These are phyloP conservation scores for Priceomyces carsonii DNA, from an alignment of 805 yeast species.

Conservation along the genomic window DNA sequence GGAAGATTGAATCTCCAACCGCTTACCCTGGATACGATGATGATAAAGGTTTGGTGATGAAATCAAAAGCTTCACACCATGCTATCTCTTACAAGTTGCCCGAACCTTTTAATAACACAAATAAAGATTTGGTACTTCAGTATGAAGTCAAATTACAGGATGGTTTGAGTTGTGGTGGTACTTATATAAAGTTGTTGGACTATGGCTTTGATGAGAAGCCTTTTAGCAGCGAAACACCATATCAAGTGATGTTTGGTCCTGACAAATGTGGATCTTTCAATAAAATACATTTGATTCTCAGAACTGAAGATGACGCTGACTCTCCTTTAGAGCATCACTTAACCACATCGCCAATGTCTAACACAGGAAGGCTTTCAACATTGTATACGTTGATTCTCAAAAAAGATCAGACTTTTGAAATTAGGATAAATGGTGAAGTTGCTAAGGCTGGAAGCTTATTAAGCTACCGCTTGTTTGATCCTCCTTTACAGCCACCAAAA, in stretches of 20 bases:
- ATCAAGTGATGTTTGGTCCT: conserved; percentile 92
- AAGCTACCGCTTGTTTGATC: conserved; percentile 53
- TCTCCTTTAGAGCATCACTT: conserved; percentile 70
- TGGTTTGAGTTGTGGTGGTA: conserved; percentile 84
- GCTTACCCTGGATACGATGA: conserved; percentile 58
- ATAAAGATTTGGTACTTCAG: conserved; percentile 75
- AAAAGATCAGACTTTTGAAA: conserved; percentile 68
- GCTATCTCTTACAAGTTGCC: conserved; percentile 72
- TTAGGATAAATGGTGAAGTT: conserved; percentile 78
- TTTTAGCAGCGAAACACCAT: conserved; percentile 68
- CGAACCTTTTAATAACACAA: conserved; percentile 56
- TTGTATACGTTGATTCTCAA: conserved; percentile 77
- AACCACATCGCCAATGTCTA: conserved; percentile 65
- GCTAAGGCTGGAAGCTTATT: conserved; percentile 70
- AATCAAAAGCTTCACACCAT: conserved; percentile 75
- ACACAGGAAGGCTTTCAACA: conserved; percentile 54
- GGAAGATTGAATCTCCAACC: conserved; percentile 61
- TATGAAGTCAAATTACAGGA: conserved; percentile 86
- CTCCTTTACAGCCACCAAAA: conserved; percentile 66
- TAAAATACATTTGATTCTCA: conserved; percentile 75
- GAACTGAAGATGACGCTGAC: conserved; percentile 58
- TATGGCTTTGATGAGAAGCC: conserved; percentile 36
- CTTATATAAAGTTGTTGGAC: conserved; percentile 75
- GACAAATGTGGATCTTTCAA: conserved; percentile 84
- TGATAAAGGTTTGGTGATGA: conserved; percentile 78